Conservation (phyloP, 192 early-diverging fungal genomes). For the Fimicolochytrium jonesii region DNA sequence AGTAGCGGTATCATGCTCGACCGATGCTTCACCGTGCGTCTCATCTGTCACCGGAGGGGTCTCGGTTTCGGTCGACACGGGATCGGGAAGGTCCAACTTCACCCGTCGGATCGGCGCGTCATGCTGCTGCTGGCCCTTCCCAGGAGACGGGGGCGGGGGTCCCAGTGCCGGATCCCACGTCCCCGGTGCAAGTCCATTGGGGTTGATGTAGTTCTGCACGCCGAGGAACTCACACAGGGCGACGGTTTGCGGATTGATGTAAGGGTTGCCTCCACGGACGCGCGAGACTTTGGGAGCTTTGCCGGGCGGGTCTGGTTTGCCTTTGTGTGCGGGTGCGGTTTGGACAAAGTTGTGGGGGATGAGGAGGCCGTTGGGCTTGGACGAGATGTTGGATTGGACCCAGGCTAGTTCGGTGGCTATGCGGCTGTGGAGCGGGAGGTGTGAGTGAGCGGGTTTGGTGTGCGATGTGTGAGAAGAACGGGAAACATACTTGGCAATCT, state of each 20-base stretch:
- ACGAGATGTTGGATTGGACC: conserved; percentile 60
- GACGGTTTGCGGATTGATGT: conserved; percentile 82
- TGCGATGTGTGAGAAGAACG: background rate
- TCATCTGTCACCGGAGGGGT: too few relatives aligned
- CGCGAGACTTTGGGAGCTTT: background rate
- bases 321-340: conserved; percentile 54
- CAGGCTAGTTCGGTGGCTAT: conserved; percentile 60
- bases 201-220: conserved; percentile 69
- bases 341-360: conserved; percentile 78
- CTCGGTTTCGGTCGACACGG: too few relatives aligned
- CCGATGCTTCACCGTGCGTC: too few relatives aligned
- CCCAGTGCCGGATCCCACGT: background rate
- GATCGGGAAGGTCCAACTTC: too few relatives aligned
- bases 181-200: conserved; percentile 32
- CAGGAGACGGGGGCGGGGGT: background rate
- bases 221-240: conserved; percentile 67
- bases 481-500: conserved; percentile 34
- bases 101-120: too few relatives aligned
- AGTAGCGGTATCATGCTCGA: too few relatives aligned
- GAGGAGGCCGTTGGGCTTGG: conserved; percentile 45
- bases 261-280: conserved; percentile 29
- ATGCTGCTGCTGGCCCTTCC: too few relatives aligned
- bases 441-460: conserved; percentile 11
- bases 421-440: conserved; percentile 10
- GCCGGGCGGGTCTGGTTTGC: too few relatives aligned